Percentiles rank a stretch among this genome's conserved stretches.
Evolutionary conservation across 2,329 filamentous ascomycete genomes (phyloP).

Genomic region (Paradendryphiella salina): DNA sequence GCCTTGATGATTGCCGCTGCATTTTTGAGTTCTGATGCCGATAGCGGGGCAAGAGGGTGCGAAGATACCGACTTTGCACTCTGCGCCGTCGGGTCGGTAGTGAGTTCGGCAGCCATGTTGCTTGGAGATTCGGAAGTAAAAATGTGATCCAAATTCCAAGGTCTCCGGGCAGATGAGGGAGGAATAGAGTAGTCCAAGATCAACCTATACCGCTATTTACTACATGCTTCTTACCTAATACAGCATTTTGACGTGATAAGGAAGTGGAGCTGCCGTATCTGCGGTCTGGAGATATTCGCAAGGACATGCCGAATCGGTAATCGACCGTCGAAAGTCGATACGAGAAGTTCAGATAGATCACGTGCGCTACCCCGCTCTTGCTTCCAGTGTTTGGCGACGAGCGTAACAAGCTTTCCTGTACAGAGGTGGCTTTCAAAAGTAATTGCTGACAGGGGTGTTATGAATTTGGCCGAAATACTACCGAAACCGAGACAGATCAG

Average conservation of each 20-base stretch:
- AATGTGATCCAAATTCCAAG: neutral
- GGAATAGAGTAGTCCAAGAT: neutral
- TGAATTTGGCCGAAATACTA: too few relatives aligned
- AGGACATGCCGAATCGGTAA: constrained; percentile 29
- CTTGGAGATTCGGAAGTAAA: neutral
- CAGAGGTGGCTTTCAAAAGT: too few relatives aligned
- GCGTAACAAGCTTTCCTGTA: neutral
- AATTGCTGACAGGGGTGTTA: too few relatives aligned
- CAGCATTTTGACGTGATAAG: constrained; percentile 24
- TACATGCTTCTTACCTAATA: constrained; percentile 10
- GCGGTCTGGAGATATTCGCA: constrained; percentile 18
- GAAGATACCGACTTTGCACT: constrained; percentile 27
- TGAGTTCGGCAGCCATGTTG: constrained; percentile 38
- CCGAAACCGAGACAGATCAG: too few relatives aligned
- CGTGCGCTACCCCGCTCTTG: constrained; percentile 18
- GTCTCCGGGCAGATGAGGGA: neutral
- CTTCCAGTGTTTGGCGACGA: neutral
- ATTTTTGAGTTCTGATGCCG: constrained; percentile 59
- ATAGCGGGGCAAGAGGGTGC: constrained; percentile 66
- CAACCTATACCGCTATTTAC: neutral
- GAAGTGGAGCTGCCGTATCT: constrained; percentile 21
- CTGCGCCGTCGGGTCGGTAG: constrained; percentile 26
- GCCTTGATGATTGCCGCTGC: constrained; percentile 55
- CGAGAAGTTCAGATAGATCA: constrained; percentile 9
- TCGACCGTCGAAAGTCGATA: constrained; percentile 16